phyloP scores from a whole-genome alignment of 1,284 basidiomycete genomes.

The Leucoagaricus sp. region DNA sequence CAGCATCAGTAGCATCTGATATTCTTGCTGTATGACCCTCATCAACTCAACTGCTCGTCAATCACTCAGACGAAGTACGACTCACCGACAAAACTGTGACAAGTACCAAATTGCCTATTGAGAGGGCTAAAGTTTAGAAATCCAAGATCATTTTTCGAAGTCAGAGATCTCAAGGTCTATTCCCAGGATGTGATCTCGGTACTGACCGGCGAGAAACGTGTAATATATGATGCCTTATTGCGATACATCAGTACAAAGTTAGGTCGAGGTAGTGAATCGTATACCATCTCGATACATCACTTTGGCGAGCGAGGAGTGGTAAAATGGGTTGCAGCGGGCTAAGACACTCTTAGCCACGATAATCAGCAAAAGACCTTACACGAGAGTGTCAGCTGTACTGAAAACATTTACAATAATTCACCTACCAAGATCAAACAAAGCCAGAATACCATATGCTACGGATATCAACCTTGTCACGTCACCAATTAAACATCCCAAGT shows the following conservation, averaged over 20 bases:
- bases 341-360: neutral
- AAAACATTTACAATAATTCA: neutral
- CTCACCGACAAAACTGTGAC: neutral
- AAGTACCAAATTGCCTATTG: slow-evolving; percentile 2
- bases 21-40: neutral
- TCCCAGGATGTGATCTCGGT: too few species aligned
- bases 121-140: neutral
- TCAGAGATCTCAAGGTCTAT: too few species aligned
- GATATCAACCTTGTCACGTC: neutral
- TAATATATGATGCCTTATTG: slow-evolving; percentile 6
- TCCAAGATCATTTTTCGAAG: neutral
- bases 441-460: neutral
- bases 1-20: neutral
- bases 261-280: neutral
- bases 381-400: too few species aligned
- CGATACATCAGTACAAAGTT: neutral
- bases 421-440: neutral
- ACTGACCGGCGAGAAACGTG: neutral
- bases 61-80: neutral
- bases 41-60: neutral
- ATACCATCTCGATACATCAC: slow-evolving; percentile 7
- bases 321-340: neutral
- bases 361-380: neutral
- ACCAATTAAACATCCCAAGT: neutral
- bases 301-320: neutral